Evolutionary conservation across 805 yeast genomes (phyloP).

Genomic region (Priceomyces fermenticarens): DNA sequence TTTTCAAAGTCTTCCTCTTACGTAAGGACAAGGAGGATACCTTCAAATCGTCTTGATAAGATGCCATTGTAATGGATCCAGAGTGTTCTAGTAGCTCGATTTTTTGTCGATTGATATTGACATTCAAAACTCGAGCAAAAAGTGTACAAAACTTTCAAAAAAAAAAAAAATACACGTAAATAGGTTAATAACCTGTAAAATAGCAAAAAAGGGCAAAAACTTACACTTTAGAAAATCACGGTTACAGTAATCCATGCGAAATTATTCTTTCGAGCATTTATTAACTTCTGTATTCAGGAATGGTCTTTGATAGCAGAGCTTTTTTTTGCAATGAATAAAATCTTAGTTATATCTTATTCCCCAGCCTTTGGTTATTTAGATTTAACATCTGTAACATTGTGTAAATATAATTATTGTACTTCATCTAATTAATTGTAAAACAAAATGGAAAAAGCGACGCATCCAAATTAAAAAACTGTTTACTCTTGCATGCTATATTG

Average conservation of each 20-base stretch:
- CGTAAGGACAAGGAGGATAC: constrained; percentile 41
- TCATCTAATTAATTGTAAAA: too few species aligned
- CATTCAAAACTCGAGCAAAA: too few species aligned
- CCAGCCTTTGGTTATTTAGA: too few species aligned
- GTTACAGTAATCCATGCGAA: neutral
- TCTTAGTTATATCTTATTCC: too few species aligned
- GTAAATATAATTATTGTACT: too few species aligned
- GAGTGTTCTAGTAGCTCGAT: neutral
- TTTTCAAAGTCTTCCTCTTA: constrained; percentile 76
- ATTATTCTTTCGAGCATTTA: neutral
- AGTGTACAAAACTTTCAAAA: neutral
- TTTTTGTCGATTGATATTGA: neutral
- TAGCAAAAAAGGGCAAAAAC: neutral
- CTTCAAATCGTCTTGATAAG: constrained; percentile 14
- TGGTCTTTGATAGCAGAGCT: too few species aligned
- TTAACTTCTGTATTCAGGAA: neutral
- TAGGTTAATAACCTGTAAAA: constrained; percentile 1
- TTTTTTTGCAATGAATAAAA: too few species aligned
- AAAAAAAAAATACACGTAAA: constrained; percentile 4
- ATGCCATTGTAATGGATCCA: neutral
- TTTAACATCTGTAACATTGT: too few species aligned
- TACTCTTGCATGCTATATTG: too few species aligned
- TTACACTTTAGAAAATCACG: neutral
- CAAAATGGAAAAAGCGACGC: too few species aligned
- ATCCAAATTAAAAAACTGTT: too few species aligned